Evolutionary conservation across 2,329 filamentous ascomycete species (phyloP).

Genomic region (Sporothrix pseudoabietina): DNA sequence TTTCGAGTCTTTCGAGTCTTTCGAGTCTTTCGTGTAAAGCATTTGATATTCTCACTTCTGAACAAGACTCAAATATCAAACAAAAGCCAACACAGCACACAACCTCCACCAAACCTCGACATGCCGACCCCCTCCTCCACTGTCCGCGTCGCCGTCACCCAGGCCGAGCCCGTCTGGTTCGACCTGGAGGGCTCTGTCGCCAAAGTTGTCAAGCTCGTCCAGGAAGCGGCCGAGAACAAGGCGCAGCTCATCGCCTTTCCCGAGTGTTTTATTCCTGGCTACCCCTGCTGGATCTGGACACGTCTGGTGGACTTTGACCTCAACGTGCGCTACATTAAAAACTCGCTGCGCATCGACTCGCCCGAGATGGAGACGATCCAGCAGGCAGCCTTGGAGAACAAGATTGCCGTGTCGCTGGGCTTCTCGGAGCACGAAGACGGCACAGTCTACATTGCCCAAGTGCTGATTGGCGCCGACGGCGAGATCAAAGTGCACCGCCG

Average conservation of each 20-base stretch:
- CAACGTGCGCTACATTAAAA: neutral
- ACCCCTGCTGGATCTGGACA: neutral
- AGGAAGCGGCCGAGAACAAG: neutral
- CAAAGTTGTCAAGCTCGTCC: neutral
- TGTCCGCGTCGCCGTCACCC: neutral
- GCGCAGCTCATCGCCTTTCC: neutral
- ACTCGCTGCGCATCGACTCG: neutral
- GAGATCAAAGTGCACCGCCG: neutral
- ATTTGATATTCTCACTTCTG: neutral
- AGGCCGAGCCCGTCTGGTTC: neutral
- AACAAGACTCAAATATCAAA: neutral
- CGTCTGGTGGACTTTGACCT: neutral
- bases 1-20: too few species aligned
- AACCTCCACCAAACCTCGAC: neutral
- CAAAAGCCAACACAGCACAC: neutral
- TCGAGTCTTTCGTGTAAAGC: too few species aligned
- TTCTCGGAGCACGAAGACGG: neutral
- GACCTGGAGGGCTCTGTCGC: neutral
- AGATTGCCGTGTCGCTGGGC: neutral
- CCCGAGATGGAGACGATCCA: neutral
- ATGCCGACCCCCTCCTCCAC: neutral
- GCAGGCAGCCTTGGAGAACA: neutral
- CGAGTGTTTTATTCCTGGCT: neutral
- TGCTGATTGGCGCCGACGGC: neutral
- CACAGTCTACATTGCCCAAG: neutral